Conservation (phyloP, 495 filamentous ascomycete species). For the Penicillium cinerascens region DNA sequence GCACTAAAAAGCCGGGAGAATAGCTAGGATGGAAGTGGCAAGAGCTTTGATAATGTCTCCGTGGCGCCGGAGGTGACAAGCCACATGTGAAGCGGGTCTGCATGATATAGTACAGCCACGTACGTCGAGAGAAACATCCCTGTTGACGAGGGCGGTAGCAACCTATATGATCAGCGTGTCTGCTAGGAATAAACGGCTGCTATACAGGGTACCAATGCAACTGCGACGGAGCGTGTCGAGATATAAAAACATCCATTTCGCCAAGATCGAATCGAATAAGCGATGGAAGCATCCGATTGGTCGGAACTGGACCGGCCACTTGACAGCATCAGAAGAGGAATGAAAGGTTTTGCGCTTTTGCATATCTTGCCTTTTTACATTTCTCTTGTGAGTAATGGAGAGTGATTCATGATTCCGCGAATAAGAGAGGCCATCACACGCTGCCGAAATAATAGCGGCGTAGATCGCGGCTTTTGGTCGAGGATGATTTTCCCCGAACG, state of each 20-base stretch:
- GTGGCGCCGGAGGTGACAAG: too few relatives aligned
- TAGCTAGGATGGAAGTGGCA: neutral
- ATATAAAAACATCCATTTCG: neutral
- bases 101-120: too few relatives aligned
- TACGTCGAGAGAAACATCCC: too few relatives aligned
- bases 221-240: neutral
- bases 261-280: neutral
- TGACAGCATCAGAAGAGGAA: neutral
- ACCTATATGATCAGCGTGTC: too few relatives aligned
- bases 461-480: neutral
- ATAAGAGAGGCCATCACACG: neutral
- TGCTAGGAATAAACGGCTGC: neutral
- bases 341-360: neutral
- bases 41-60: too few relatives aligned
- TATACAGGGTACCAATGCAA: neutral
- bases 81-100: too few relatives aligned
- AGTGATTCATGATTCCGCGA: neutral
- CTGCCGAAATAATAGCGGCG: neutral
- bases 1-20: neutral
- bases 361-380: too few relatives aligned
- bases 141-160: too few relatives aligned
- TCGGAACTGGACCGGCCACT: slow-evolving; percentile 6
- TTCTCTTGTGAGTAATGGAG: too few relatives aligned
- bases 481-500: neutral
- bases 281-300: slow-evolving; percentile 5